Base-by-base conservation (phyloP, 805 yeast species). In the Sugiyamaella chiloensis region DNA sequence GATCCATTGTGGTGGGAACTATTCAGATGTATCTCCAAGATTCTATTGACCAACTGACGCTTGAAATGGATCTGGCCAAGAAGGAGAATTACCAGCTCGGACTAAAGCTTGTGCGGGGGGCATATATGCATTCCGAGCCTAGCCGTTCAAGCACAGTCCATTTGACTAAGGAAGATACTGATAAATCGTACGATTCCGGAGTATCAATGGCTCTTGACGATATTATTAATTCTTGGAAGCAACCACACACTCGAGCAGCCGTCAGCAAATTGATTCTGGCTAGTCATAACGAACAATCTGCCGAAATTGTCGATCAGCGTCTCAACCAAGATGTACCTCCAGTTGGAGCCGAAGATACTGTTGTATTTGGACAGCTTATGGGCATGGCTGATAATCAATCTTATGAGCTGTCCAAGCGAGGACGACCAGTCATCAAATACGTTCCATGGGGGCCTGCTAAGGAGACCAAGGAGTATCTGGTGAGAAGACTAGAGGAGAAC, bases 401-500 rank as follows among this genome's bases (percentile, higher is more conserved):
- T 21, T 75, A 76, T 63, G 87, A 85, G 56, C 74, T 90, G 60
- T 79, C 87, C 48, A 68, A 74, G 34, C 73, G 80, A 40, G 79
- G 85, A 55, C 73, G 78, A 39, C 87, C 87, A 60, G 83, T 90
- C 46, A 83, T 91, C 69, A 91, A 91, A 70, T 90, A 91, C 64
- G 96, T 90, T 53, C 95, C 97, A 14, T 90, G 97, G 97, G 97
- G 97, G 7, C 97, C 97, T 27, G 95, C 96, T 47, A 69, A 80
- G 57, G 97, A 91, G 69, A 89, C 96, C 50, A 88, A 87, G 70
- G 96, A 87, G 58, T 90, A 90, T 63, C 70, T 90, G 52, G 72
- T 83, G 53, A 82, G 98, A 73, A 80, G 98, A 70, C 73, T 90
- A 53, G 96, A 90, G 70, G 98, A 90, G 70, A 90, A 90, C 63